Conservation (phyloP, 2,329 filamentous ascomycete species). For the Laburnicola sp. region DNA sequence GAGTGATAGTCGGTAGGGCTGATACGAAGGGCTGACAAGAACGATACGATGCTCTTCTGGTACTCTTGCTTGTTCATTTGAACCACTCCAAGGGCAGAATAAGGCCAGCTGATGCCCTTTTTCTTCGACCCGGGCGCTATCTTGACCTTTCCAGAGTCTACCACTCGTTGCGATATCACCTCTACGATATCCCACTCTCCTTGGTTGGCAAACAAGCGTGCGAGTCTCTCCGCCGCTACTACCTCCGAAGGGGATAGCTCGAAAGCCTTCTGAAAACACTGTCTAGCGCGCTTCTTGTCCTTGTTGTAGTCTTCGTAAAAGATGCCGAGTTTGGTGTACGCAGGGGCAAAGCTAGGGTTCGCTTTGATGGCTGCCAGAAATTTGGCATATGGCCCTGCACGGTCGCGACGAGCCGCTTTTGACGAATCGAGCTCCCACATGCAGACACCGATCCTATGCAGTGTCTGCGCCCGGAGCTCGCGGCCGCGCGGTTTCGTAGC, state of each 20-base stretch:
- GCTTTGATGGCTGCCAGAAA: conserved; percentile 84
- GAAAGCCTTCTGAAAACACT: conserved; percentile 94
- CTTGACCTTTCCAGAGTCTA: conserved; percentile 91
- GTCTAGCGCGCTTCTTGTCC: conserved; percentile 82
- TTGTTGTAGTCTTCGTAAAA: conserved; percentile 91
- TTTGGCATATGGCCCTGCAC: conserved; percentile 78
- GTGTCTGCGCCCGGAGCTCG: conserved; percentile 79
- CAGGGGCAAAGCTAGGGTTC: conserved; percentile 83
- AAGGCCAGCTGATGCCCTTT: conserved; percentile 94
- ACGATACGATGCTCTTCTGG: conserved; percentile 83
- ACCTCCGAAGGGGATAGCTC: conserved; percentile 88
- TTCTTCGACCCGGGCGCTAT: conserved; percentile 90
- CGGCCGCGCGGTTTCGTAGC: conserved; percentile 61
- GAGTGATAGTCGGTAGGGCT: conserved; percentile 88
- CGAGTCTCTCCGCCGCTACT: conserved; percentile 82
- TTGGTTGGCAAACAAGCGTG: conserved; percentile 81
- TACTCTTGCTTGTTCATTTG: conserved; percentile 95
- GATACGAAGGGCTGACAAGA: conserved; percentile 84
- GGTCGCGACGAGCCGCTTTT: conserved; percentile 73
- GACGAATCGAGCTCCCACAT: conserved; percentile 82
- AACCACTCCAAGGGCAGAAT: conserved; percentile 88
- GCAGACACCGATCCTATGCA: conserved; percentile 85
- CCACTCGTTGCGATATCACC: conserved; percentile 83
- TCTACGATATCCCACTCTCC: conserved; percentile 97
- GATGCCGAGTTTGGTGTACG: conserved; percentile 86